Conservation (phyloP, 768 basidiomycete genomes). For the Rhodotorula graminis region DNA sequence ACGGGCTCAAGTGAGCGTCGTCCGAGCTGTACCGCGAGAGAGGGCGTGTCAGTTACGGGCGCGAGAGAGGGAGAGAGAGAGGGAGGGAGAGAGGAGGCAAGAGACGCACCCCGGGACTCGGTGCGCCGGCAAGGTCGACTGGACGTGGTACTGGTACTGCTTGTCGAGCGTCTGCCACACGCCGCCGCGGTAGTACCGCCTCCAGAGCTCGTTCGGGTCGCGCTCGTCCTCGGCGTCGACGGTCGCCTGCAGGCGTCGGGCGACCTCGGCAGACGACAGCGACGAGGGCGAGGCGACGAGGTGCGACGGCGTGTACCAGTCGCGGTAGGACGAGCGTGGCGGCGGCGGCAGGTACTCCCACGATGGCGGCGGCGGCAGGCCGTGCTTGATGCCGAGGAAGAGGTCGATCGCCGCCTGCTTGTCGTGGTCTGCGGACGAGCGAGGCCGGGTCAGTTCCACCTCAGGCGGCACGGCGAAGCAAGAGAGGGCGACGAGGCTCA, state of each 20-base stretch:
- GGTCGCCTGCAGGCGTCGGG: constrained; percentile 59
- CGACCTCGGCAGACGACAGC: constrained; percentile 63
- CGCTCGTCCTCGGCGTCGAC: constrained; percentile 50
- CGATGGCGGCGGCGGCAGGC: neutral
- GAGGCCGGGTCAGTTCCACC: neutral
- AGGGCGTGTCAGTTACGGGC: too few relatives aligned
- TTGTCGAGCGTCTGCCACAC: constrained; percentile 52
- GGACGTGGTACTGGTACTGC: neutral
- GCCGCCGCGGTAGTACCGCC: constrained; percentile 79
- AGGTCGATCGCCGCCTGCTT: constrained; percentile 96
- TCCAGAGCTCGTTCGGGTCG: constrained; percentile 58
- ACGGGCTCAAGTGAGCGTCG: neutral
- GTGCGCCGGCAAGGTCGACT: neutral
- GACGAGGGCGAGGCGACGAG: constrained; percentile 43
- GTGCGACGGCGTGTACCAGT: constrained; percentile 65
- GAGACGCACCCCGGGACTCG: neutral
- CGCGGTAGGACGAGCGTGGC: constrained; percentile 68
- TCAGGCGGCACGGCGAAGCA: too few relatives aligned
- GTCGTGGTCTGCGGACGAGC: constrained; percentile 67
- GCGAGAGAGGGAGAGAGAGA: neutral
- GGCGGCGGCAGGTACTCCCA: constrained; percentile 41
- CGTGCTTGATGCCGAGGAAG: constrained; percentile 64
- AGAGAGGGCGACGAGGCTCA: constrained; percentile 46
- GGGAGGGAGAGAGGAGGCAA: neutral
- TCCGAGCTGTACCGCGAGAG: neutral